Evolutionary conservation across 495 filamentous ascomycete species (phyloP).

Genomic region (Aspergillus haitiensis): DNA sequence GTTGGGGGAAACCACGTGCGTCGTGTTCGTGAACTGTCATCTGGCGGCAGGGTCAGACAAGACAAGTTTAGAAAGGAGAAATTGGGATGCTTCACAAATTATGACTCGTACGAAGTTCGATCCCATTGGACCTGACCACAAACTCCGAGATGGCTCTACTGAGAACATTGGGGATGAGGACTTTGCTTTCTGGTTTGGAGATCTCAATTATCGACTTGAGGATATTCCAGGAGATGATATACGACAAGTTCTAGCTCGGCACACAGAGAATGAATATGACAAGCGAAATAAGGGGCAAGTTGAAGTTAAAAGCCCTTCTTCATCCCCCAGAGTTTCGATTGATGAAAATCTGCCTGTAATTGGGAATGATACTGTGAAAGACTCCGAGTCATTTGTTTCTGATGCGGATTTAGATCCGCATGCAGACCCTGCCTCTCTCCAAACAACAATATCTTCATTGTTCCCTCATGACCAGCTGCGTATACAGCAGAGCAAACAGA

Average conservation of each 20-base stretch:
- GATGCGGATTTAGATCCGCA: slow-evolving; percentile 45
- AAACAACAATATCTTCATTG: slow-evolving; percentile 81
- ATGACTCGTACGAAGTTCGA: slow-evolving; percentile 69
- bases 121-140: slow-evolving; percentile 59
- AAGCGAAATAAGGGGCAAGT: slow-evolving; percentile 27
- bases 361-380: slow-evolving; percentile 5
- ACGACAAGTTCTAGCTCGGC: slow-evolving; percentile 76
- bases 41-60: slow-evolving; percentile 83
- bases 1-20: slow-evolving; percentile 82
- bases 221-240: slow-evolving; percentile 89
- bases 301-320: slow-evolving; percentile 29
- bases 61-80: slow-evolving; percentile 72
- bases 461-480: slow-evolving; percentile 88
- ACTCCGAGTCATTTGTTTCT: slow-evolving; percentile 24
- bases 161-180: slow-evolving; percentile 88
- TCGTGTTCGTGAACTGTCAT: slow-evolving; percentile 90
- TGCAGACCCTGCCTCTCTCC: slow-evolving; percentile 65
- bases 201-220: slow-evolving; percentile 93
- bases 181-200: slow-evolving; percentile 94
- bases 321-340: slow-evolving; percentile 8
- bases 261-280: slow-evolving; percentile 77
- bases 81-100: slow-evolving; percentile 88
- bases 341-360: slow-evolving; percentile 19
- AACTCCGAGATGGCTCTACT: slow-evolving; percentile 44
- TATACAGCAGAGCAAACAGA: slow-evolving; percentile 67